Base-by-base conservation (phyloP, 768 basidiomycete species). In the Scleroderma citrinum region DNA sequence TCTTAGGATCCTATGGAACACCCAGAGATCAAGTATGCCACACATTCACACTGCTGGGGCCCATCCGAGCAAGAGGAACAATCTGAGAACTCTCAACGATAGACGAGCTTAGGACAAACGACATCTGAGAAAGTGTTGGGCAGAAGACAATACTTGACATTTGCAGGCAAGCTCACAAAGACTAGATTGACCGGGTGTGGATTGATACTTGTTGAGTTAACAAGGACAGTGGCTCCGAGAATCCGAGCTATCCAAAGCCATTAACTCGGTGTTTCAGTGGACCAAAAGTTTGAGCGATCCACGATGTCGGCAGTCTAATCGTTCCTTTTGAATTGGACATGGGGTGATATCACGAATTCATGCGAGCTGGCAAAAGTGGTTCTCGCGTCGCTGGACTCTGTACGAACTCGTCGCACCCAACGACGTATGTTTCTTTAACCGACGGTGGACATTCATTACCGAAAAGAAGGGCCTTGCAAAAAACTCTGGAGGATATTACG, bases 141-240 rank as follows among this genome's bases (percentile, higher is more conserved):
- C 44, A 35, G n/a, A 16, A 0, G 8, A 54, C 52, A 29, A 17
- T 54, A 19, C 13, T 10, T 24, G 16, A 24, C 16, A 46, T 24
- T 7, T 52, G 50, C 24, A 7, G 32, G 2, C 21, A 37, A 11
- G 53, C 53, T 16, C 24, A 24, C 6, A 32, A 32, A 19, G 53
- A 47, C 30, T 34, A 41, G 16, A 46, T 37, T n/a, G 24, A 47
- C 5, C 49, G 46, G n/a, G 41, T 49, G 29, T 58, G 56, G 58
- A 39, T 53, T 13, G 57, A 58, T 35, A 58, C 57, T 7, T 55
- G 50, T 17, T 59, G 59, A 34, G 53, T 58, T 21, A 50, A 59
- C 46, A 59, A 50, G 7, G 23, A 20, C 35, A 58, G 59, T 32
- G 58, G 57, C 26, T 29, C 26, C 30, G n/a, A n/a, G n/a, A n/a